A percentile compares a stretch with the other conserved stretches of the same genome.
Evolutionary conservation across 1,284 basidiomycete species (phyloP).

Genomic region (Coniophora puteana): DNA sequence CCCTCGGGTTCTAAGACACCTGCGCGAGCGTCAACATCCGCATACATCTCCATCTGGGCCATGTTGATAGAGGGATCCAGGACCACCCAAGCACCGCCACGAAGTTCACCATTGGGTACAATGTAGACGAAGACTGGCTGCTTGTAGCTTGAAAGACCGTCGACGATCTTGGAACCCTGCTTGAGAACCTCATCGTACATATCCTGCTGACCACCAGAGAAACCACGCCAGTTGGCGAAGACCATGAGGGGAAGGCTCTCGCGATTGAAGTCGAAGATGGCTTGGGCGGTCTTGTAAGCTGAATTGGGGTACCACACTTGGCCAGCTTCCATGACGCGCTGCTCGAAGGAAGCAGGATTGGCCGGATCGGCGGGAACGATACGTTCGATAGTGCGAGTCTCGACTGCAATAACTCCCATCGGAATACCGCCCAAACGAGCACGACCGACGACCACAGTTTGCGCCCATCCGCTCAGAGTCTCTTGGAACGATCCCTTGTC

Average conservation of each 20-base stretch:
- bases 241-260: conserved; percentile 97
- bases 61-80: conserved; percentile 97
- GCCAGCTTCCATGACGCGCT: conserved; percentile 97
- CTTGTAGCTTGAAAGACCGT: conserved; percentile 95
- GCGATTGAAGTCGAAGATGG: conserved; percentile 97
- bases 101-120: conserved; percentile 96
- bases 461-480: conserved; percentile 95
- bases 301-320: conserved; percentile 99
- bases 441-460: conserved; percentile 96
- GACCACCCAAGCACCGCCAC: conserved; percentile 99
- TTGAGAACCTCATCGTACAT: conserved; percentile 97
- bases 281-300: conserved; percentile 99
- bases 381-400: conserved; percentile 96
- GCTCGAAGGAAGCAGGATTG: conserved; percentile 96
- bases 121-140: conserved; percentile 99
- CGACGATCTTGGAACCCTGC: conserved; percentile 96
- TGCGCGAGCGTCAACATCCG: conserved; percentile 92
- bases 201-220: conserved; percentile 99
- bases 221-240: conserved; percentile 99
- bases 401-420: conserved; percentile 96
- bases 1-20: conserved; percentile 99
- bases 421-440: conserved; percentile 97
- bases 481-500: conserved; percentile 97
- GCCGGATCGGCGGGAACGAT: conserved; percentile 99
- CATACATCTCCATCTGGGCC: conserved; percentile 99